A percentile compares a stretch with the other conserved stretches of the same genome.
phyloP scores from a whole-genome alignment of 441 rosid species.

The Pelargonium cotyledonis region DNA sequence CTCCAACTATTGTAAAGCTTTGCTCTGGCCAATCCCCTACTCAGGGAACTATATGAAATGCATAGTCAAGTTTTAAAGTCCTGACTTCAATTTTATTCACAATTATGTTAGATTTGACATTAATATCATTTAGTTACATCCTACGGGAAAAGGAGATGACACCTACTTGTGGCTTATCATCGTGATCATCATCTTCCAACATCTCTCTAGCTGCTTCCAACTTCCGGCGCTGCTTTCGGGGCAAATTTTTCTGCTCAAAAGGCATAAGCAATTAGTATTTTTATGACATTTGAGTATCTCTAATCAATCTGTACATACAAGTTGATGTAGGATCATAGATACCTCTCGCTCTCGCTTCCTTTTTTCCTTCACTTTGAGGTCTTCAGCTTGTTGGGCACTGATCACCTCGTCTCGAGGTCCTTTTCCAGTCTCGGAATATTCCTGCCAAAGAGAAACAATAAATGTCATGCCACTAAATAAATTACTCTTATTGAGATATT shows the following conservation, averaged over 20 bases:
- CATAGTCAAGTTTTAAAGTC: background rate
- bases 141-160: background rate
- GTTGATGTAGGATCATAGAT: slow-evolving; percentile 10
- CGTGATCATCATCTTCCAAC: slow-evolving; percentile 65
- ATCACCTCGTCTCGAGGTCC: slow-evolving; percentile 48
- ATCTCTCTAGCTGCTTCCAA: slow-evolving; percentile 95
- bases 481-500: too few relatives aligned
- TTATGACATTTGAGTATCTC: slow-evolving; percentile 1
- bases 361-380: slow-evolving; percentile 85
- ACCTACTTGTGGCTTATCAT: slow-evolving; percentile 35
- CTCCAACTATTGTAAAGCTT: too few relatives aligned
- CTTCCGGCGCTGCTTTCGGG: slow-evolving; percentile 80
- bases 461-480: slow-evolving; percentile 3
- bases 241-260: slow-evolving; percentile 73
- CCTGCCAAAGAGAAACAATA: slow-evolving; percentile 33
- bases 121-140: background rate
- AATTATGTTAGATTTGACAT: background rate
- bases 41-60: too few relatives aligned
- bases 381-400: slow-evolving; percentile 86
- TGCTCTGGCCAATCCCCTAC: too few relatives aligned
- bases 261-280: slow-evolving; percentile 14
- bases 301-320: background rate
- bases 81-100: background rate
- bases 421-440: slow-evolving; percentile 42
- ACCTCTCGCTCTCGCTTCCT: slow-evolving; percentile 90